Evolutionary conservation across 1,139 yeast species (phyloP), one percentile per base, ranked within the genome.

Genomic region (Dujonia santamariae): DNA sequence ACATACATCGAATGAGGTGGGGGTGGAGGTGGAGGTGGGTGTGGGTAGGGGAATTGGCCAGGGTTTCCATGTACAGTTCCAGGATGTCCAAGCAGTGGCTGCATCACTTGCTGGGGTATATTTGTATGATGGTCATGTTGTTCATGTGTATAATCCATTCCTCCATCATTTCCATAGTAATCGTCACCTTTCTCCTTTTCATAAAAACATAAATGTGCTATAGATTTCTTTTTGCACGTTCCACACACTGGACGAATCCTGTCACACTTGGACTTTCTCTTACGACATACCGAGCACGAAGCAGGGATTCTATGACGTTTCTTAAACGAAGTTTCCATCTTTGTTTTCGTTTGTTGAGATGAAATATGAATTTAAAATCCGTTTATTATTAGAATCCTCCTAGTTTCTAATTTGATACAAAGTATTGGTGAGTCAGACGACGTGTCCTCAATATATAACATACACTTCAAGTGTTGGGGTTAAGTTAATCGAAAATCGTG

Each of bases 151-250:
- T 27, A 32, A 8, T 32, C 33, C 9, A 28, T 32, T 3, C 14
- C 32, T 8, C 28, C 31, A 25, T n/a, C 37, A 18, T 24, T 18
- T 4, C 24, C 22, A 7, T 20, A 31, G 31, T 27, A 18, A 22
- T 33, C 26, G 19, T 39, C 25, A 21, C 37, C 29, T 19, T 22
- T 19, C 6, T 46, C 59, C 37, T 72, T 78, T 48, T 81, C 77
- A 51, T 80, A 84, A 42, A 67, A 78, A 45, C 94, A 84, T 24
- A 82, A 59, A 54, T 83, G 88, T 19, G 84, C 82, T 17, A 83
- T 83, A 12, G 86, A 84, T 36, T 83, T 81, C 57, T 78, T 78
- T 35, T 73, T 70, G 61, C 94, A 84, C 33, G 81, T 74, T 4
- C 84, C 77, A 59, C 94, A 84, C 26, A 80, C 78, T 2, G 94